Evolutionary conservation across 345 rosid genomes (phyloP).

Genomic region (Murraya paniculata): DNA sequence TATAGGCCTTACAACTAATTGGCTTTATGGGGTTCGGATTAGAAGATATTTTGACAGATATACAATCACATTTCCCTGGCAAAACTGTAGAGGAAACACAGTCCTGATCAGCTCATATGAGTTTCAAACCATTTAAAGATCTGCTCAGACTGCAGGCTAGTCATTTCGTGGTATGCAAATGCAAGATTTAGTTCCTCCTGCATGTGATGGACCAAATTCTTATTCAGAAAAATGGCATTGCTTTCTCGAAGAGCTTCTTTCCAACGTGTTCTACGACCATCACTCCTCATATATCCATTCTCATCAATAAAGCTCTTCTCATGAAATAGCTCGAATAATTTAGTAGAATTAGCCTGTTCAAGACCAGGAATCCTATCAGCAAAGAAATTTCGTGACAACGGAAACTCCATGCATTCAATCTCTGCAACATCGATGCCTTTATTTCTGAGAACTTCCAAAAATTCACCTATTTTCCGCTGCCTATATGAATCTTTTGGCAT

Average conservation of each 20-base stretch:
- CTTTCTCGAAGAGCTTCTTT: constrained; percentile 44
- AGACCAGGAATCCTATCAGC: constrained; percentile 68
- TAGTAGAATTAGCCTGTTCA: constrained; percentile 41
- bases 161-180: constrained; percentile 91
- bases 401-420: constrained; percentile 69
- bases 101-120: constrained; percentile 45
- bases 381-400: constrained; percentile 45
- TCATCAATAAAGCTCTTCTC: constrained; percentile 61
- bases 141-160: constrained; percentile 76
- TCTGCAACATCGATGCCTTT: constrained; percentile 76
- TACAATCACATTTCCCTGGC: neutral
- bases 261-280: constrained; percentile 73
- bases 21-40: neutral
- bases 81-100: neutral
- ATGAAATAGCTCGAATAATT: constrained; percentile 52
- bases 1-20: neutral
- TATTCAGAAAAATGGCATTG: constrained; percentile 34
- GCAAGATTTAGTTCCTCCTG: constrained; percentile 94
- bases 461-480: constrained; percentile 61
- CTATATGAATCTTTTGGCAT: constrained; percentile 79
- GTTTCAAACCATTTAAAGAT: constrained; percentile 92
- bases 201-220: constrained; percentile 58
- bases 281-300: constrained; percentile 72
- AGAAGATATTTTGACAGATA: neutral
- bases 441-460: constrained; percentile 43